Base-by-base conservation (phyloP, 768 basidiomycete genomes). In the Suillus cothurnatus region DNA sequence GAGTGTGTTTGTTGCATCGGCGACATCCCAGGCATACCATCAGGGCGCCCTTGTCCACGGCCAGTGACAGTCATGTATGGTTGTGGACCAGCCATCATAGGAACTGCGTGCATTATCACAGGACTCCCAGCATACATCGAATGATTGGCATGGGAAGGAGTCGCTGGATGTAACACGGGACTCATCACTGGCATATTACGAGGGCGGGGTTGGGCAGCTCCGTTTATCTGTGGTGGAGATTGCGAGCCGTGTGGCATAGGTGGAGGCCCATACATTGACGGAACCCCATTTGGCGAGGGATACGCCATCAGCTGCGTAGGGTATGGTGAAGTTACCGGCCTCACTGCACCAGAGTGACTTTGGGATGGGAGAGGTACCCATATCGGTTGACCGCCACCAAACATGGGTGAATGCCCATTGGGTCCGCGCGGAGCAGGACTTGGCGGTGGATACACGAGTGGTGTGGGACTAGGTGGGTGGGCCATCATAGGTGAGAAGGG, bases 121-220 rank as follows among this genome's bases (percentile, higher is more conserved):
- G 91, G 91, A 71, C 90, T 92, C 43, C 83, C 77, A 6, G 81
- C 82, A 74, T 91, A 92, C 84, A 92, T 87, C 19, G 81, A 73
- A 58, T 75, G 65, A 57, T 72, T 77, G 8, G 70, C 71, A 45
- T 72, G 76, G 52, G 74, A 74, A 61, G 83, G 77, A 28, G 79
- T 78, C n/a, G 86, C 83, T 73, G 85, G 85, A 39, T 85, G 77
- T 79, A 91, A 82, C n/a, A 84, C 85, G n/a, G 92, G 92, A 72
- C 90, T 92, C 77, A 92, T 85, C 74, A 90, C 77, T 17, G 85
- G 76, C 77, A 90, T 78, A 61, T 79, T 82, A 31, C 86, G 86
- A 26, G 83, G 83, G 59, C 87, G 78, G 36, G 70, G 73, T 39
- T 74, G 79, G 7, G 71, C 72, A 36, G 71, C 67, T 15, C 79